Percentiles rank a stretch among this genome's conserved stretches.
Evolutionary conservation across 805 yeast species (phyloP).

Genomic region (Candida patagonica): DNA sequence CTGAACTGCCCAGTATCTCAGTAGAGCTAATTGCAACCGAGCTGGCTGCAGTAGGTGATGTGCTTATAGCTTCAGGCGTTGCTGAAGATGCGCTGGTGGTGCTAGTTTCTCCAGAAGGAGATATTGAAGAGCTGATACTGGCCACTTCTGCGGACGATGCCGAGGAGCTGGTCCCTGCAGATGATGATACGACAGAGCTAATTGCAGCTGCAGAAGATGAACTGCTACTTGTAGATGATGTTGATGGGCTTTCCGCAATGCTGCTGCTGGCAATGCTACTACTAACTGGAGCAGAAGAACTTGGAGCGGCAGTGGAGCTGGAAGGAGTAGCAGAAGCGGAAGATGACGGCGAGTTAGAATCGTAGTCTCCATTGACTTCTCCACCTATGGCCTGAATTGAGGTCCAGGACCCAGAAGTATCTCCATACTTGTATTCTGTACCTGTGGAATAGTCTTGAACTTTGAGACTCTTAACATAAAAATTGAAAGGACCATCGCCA

Average conservation of each 20-base stretch:
- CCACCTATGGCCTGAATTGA: conserved; percentile 37
- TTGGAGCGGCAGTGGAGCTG: conserved; percentile 1
- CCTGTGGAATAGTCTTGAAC: conserved; percentile 54
- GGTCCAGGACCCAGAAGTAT: conserved; percentile 31
- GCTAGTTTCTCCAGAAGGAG: conserved; percentile 2
- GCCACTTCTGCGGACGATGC: conserved; percentile 13
- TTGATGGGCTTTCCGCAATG: conserved; percentile 9
- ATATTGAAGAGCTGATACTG: conserved; percentile 10
- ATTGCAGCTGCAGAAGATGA: conserved; percentile 15
- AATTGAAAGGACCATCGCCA: conserved; percentile 38
- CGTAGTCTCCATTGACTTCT: conserved; percentile 44
- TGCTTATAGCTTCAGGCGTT: too few relatives aligned
- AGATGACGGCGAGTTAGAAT: neutral
- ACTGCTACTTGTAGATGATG: conserved; percentile 9
- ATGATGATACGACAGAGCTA: conserved; percentile 1
- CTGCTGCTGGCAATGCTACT: neutral
- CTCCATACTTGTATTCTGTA: conserved; percentile 32
- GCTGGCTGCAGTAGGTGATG: conserved; percentile 9
- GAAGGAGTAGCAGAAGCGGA: conserved; percentile 3
- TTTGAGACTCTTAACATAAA: conserved; percentile 49
- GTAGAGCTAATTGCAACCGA: neutral
- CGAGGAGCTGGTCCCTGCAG: conserved; percentile 11
- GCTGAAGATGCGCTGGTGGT: conserved; percentile 8
- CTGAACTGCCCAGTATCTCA: neutral
- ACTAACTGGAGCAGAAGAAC: conserved; percentile 14